Evolutionary conservation across 202 grass and related monocot species (phyloP).

Genomic region (Zizania palustris): DNA sequence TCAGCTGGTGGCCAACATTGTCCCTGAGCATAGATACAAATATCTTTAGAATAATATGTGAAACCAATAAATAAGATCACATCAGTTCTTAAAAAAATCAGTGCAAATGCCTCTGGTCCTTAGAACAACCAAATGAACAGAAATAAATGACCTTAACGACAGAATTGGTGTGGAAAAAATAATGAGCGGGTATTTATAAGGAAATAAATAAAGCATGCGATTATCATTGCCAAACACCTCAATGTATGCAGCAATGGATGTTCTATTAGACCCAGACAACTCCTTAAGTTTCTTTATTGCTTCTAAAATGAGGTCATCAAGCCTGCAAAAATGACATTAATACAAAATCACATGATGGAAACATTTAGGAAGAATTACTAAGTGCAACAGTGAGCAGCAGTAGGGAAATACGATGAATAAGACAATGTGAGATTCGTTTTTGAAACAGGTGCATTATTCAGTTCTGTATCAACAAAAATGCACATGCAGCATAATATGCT

Average conservation of each 20-base stretch:
- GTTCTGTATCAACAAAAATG: constrained; percentile 11
- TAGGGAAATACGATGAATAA: constrained; percentile 15
- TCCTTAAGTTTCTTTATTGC: constrained; percentile 76
- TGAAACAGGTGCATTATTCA: constrained; percentile 5
- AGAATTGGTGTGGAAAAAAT: constrained; percentile 8
- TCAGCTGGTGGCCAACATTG: constrained; percentile 70
- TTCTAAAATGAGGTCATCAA: constrained; percentile 83
- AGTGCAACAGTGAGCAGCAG: not conserved
- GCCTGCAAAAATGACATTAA: constrained; percentile 47
- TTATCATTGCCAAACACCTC: constrained; percentile 55
- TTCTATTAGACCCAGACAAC: constrained; percentile 69
- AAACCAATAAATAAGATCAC: constrained; percentile 6
- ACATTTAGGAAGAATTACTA: constrained; percentile 2
- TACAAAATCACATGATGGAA: constrained; percentile 15
- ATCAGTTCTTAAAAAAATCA: constrained; percentile 19
- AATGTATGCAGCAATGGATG: constrained; percentile 73
- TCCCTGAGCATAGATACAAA: constrained; percentile 56
- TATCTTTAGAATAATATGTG: too few relatives aligned
- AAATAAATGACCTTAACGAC: constrained; percentile 23
- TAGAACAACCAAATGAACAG: constrained; percentile 21
- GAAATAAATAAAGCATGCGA: constrained; percentile 25
- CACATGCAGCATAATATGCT: not conserved
- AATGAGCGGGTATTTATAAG: constrained; percentile 15
- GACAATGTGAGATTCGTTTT: not conserved
- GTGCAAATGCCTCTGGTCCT: constrained; percentile 11